These are phyloP conservation scores for Plasmodium coatneyi DNA, from an alignment of 169 alveolate species.

Conservation along the genomic window DNA sequence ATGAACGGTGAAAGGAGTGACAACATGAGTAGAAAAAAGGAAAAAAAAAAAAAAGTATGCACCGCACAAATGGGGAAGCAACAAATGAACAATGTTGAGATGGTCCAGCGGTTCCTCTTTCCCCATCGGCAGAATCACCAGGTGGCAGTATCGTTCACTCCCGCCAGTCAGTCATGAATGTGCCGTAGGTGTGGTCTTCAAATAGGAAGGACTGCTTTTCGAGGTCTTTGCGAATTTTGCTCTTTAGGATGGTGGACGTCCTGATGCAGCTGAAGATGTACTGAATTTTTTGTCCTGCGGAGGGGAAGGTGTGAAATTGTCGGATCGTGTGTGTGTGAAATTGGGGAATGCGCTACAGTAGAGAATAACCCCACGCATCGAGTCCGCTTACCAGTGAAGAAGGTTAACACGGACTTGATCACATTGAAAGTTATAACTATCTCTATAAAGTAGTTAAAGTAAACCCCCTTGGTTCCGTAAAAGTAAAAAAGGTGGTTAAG, in stretches of 20 bases:
- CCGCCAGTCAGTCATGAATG: constrained; percentile 31
- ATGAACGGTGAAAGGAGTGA: neutral
- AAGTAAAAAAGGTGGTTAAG: neutral
- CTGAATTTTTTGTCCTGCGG: constrained; percentile 56
- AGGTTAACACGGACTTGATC: constrained; percentile 43
- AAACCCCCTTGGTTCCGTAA: constrained; percentile 1
- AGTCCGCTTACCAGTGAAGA: constrained; percentile 47
- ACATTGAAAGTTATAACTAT: constrained; percentile 32
- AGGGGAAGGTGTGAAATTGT: neutral
- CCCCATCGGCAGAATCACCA: neutral
- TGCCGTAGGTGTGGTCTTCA: constrained; percentile 66
- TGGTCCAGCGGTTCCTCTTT: neutral
- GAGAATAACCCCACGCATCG: neutral
- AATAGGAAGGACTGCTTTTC: constrained; percentile 72
- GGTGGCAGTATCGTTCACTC: neutral
- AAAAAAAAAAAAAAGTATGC: neutral
- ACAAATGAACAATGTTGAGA: neutral
- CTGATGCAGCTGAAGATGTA: constrained; percentile 59
- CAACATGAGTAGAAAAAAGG: no score
- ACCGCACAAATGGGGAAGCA: neutral
- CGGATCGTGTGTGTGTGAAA: neutral
- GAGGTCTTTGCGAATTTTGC: constrained; percentile 57
- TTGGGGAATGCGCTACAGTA: neutral
- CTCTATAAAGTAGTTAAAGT: constrained; percentile 51
- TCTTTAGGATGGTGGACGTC: constrained; percentile 64